Conservation (phyloP, 1,284 basidiomycete species). For the Flammula alnicola region DNA sequence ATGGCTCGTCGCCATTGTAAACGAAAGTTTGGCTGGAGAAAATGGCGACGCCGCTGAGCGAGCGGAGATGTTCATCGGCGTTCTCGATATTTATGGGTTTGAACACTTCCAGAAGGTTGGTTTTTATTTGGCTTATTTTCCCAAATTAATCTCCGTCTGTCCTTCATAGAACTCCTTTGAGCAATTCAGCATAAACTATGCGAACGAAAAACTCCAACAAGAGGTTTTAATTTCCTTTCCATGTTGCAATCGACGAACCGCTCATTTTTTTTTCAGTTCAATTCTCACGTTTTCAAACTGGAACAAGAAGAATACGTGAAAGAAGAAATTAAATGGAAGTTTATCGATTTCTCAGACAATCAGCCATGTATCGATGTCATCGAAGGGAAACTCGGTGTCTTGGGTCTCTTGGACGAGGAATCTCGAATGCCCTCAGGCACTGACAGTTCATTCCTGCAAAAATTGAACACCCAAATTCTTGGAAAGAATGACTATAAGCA, state of each 20-base stretch:
- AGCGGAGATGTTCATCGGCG: constrained; percentile 98
- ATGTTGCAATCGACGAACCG: constrained; percentile 4
- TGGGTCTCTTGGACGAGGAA: constrained; percentile 96
- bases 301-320: constrained; percentile 99
- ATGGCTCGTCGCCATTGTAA: constrained; percentile 97
- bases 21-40: constrained; percentile 93
- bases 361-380: constrained; percentile 99
- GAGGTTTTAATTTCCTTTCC: constrained; percentile 61
- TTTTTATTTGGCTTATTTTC: constrained; percentile 2
- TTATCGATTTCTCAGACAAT: constrained; percentile 99
- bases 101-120: constrained; percentile 93
- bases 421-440: constrained; percentile 95
- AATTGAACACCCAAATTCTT: constrained; percentile 89
- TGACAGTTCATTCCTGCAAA: constrained; percentile 93
- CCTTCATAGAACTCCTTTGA: constrained; percentile 88
- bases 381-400: constrained; percentile 95
- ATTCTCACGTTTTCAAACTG: constrained; percentile 98
- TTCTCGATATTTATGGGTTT: constrained; percentile 96
- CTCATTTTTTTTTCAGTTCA: constrained; percentile 64
- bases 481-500: constrained; percentile 84
- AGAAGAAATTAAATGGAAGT: constrained; percentile 99
- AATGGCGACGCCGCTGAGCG: constrained; percentile 83
- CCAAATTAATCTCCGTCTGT: constrained; percentile 15
- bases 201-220: constrained; percentile 97
- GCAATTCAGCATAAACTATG: constrained; percentile 99